These are phyloP conservation scores for Colletotrichum acutatum DNA, from an alignment of 2,329 filamentous ascomycete genomes.

Conservation along the genomic window DNA sequence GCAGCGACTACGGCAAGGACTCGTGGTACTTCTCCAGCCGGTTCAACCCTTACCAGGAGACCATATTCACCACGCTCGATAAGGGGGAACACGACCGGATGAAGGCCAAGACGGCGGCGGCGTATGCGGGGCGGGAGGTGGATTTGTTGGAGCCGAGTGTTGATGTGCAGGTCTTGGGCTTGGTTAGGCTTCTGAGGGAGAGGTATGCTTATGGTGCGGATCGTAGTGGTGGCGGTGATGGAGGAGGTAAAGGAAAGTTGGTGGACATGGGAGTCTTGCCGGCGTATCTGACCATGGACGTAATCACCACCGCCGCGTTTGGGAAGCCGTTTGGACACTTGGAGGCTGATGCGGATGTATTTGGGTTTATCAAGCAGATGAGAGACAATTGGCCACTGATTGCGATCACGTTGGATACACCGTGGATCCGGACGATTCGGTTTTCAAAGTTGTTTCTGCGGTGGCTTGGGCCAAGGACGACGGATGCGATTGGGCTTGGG, in stretches of 20 bases:
- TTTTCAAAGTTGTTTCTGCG: constrained; percentile 36
- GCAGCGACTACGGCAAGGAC: constrained; percentile 40
- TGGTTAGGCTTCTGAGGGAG: constrained; percentile 19
- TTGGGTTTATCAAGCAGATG: constrained; percentile 35
- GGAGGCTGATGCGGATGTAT: constrained; percentile 38
- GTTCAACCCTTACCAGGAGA: constrained; percentile 40
- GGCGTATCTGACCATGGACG: constrained; percentile 36
- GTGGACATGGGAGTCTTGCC: constrained; percentile 1
- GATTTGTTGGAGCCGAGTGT: constrained; percentile 37
- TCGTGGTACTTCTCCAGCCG: constrained; percentile 40
- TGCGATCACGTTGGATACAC: constrained; percentile 38
- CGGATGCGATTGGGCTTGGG: constrained; percentile 32
- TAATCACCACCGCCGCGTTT: constrained; percentile 39
- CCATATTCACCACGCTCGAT: constrained; percentile 39
- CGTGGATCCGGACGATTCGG: constrained; percentile 37
- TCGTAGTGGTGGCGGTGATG: too few relatives aligned
- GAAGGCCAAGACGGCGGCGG: constrained; percentile 7
- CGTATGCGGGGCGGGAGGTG: constrained; percentile 19
- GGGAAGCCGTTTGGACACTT: constrained; percentile 42
- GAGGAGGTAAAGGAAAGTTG: not conserved
- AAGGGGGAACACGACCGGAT: constrained; percentile 37
- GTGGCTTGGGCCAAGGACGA: constrained; percentile 39
- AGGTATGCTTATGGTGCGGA: not conserved
- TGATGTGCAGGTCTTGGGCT: constrained; percentile 22
- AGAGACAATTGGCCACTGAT: constrained; percentile 21